Evolutionary conservation across 176 grass and related monocot species (phyloP), one percentile per base, ranked within the genome.

Genomic region (Pharus latifolius): DNA sequence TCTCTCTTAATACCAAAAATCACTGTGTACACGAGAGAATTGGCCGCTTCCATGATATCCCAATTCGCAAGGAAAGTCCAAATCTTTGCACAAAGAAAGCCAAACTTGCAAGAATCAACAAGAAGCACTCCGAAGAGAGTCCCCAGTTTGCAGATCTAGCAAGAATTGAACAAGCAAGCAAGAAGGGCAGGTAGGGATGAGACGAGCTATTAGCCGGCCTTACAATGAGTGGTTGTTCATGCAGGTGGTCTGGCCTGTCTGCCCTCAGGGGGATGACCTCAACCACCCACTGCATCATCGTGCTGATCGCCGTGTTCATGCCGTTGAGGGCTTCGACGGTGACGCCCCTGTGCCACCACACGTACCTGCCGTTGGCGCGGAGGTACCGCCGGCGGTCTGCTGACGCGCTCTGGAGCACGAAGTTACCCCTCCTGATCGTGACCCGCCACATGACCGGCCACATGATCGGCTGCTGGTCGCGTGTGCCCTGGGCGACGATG

Each of bases 221-320:
- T 80, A 63, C 56, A 13, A 43, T 25, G 30, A 46, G 41, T 31
- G n/a, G 24, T 35, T 50, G 14, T 23, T 40, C 41, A 52, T 9
- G 49, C 70, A 46, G 49, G 51, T 81, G 79, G 79, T 67, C 70
- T 42, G 79, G 70, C 61, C 70, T 66, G 61, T 74, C 69, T 10
- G 48, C 60, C 23, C 11, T 67, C 1, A 65, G 10, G 42, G 79
- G 52, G 14, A 81, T 67, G 32, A 75, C 43, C 52, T 82, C 31
- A 48, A 75, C 79, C 42, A 59, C 62, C 70, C 79, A 75, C 79
- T 82, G 61, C 79, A 75, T 74, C 79, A 82, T 82, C 43, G 61
- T 74, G 18, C 43, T 82, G 61, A 82, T n/a, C 33, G 5, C 61
- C 43, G 62, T n/a, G n/a, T n/a, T n/a, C n/a, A 14, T 26, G 33